Evolutionary conservation across 805 yeast genomes (phyloP).

Genomic region (Ogataea corticis): DNA sequence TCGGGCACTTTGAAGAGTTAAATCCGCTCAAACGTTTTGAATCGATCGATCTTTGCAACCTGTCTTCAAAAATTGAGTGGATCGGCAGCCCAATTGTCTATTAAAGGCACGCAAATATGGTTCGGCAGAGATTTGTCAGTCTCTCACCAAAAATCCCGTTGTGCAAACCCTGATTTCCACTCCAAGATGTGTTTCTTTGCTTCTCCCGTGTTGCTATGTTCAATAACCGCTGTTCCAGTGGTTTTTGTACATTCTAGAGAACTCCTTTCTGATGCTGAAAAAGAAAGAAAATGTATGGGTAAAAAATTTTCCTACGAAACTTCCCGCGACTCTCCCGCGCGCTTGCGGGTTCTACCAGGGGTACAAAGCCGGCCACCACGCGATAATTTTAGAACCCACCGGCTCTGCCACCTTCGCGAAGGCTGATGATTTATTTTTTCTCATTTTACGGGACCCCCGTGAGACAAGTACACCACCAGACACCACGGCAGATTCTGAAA

Average conservation of each 20-base stretch:
- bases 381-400: conserved; percentile 2
- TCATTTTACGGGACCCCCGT: neutral
- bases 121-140: neutral
- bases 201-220: conserved; percentile 2
- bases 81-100: conserved; percentile 7
- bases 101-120: neutral
- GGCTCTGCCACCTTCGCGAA: neutral
- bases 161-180: conserved; percentile 1
- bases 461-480: conserved; percentile 2
- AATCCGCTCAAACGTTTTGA: neutral
- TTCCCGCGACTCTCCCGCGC: conserved; percentile 3
- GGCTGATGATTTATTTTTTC: neutral
- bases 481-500: conserved; percentile 7
- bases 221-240: conserved; percentile 1
- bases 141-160: conserved; percentile 1
- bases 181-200: neutral
- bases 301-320: conserved; percentile 8
- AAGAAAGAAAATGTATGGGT: conserved; percentile 10
- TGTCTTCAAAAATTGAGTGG: neutral
- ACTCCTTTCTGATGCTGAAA: conserved; percentile 7
- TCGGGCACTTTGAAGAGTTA: neutral
- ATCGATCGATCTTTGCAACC: neutral
- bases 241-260: conserved; percentile 5
- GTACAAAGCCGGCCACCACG: neutral
- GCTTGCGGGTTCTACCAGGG: neutral